Percentiles rank a stretch among this genome's conserved stretches.
Evolutionary conservation across 2,329 filamentous ascomycete genomes (phyloP).

Genomic region (Diaporthe capsici): DNA sequence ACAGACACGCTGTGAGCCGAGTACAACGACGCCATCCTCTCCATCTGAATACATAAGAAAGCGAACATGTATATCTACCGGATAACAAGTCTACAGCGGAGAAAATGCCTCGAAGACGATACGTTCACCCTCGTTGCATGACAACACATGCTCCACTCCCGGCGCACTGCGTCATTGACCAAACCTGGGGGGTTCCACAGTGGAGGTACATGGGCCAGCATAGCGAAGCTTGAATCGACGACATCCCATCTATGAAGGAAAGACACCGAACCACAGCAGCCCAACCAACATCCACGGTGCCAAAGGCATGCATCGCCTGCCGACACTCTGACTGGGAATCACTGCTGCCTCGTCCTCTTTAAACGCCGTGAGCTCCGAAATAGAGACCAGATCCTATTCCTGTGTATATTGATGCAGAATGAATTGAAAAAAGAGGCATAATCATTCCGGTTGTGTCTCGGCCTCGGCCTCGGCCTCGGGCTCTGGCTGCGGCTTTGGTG

Average conservation of each 20-base stretch:
- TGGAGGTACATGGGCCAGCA: neutral
- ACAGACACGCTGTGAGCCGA: neutral
- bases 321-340: neutral
- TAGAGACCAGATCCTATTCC: neutral
- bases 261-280: neutral
- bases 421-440: neutral
- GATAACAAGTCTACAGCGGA: neutral
- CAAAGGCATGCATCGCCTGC: neutral
- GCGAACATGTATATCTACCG: neutral
- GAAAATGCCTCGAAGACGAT: neutral
- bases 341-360: neutral
- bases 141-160: constrained; percentile 6
- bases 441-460: constrained; percentile 17
- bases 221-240: constrained; percentile 31
- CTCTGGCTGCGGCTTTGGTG: neutral
- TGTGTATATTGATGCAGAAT: constrained; percentile 5
- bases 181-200: constrained; percentile 4
- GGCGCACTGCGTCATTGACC: neutral
- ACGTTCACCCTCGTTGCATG: neutral
- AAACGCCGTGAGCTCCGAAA: constrained; percentile 32
- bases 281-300: neutral
- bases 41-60: neutral
- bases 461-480: neutral
- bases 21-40: neutral
- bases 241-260: neutral